A percentile compares a stretch with the other conserved stretches of the same genome.
Conservation (phyloP, 345 rosid species). For the Dovyalis caffra region DNA sequence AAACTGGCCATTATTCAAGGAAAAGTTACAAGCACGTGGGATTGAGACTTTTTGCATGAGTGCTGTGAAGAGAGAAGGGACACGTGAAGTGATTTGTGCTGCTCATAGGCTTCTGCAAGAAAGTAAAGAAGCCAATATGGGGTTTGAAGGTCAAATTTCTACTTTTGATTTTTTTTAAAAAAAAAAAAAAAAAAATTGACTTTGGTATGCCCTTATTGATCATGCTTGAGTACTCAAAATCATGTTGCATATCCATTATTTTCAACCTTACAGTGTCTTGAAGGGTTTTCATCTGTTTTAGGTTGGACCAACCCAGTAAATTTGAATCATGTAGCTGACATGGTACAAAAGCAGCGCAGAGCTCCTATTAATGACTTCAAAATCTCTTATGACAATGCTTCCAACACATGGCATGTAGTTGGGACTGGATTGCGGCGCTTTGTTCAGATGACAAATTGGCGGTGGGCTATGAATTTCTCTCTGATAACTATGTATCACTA, state of each 20-base stretch:
- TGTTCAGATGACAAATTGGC: slow-evolving; percentile 98
- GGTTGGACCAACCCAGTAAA: slow-evolving; percentile 39
- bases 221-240: not conserved
- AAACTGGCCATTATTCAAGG: slow-evolving; percentile 68
- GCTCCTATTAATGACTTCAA: slow-evolving; percentile 78
- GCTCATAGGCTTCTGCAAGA: slow-evolving; percentile 63
- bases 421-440: slow-evolving; percentile 89
- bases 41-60: slow-evolving; percentile 79
- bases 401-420: slow-evolving; percentile 67
- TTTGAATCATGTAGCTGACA: slow-evolving; percentile 81
- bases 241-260: not conserved
- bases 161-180: not conserved
- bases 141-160: slow-evolving; percentile 52
- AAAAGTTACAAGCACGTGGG: slow-evolving; percentile 59
- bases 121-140: slow-evolving; percentile 47
- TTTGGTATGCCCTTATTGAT: not conserved
- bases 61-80: slow-evolving; percentile 77
- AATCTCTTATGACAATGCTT: slow-evolving; percentile 54
- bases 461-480: slow-evolving; percentile 34
- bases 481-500: not conserved
- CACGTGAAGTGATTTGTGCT: slow-evolving; percentile 61
- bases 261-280: not conserved
- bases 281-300: slow-evolving; percentile 18
- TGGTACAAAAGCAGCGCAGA: slow-evolving; percentile 56
- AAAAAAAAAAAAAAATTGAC: not conserved